A percentile compares a stretch with the other conserved stretches of the same genome.
These are phyloP conservation scores for Pyrus bretschneideri DNA, from an alignment of 306 rosid genomes.

Conservation along the genomic window DNA sequence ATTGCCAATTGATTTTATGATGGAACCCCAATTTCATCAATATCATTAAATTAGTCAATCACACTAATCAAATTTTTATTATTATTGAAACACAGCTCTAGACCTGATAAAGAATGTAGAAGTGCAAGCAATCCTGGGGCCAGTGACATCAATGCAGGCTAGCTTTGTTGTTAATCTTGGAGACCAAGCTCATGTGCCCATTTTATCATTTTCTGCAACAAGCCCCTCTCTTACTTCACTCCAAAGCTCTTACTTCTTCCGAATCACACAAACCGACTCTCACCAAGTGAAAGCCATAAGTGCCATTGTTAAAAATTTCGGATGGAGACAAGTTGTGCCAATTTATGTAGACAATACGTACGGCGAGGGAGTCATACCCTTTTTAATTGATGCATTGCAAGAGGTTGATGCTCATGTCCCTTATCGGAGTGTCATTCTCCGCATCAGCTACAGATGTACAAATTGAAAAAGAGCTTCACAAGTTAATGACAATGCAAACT, in stretches of 20 bases:
- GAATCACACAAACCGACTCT: conserved; percentile 28
- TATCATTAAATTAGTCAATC: background rate
- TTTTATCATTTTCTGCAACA: conserved; percentile 46
- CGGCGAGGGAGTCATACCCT: conserved; percentile 40
- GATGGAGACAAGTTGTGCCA: conserved; percentile 53
- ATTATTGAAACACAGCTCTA: background rate
- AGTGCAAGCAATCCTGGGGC: conserved; percentile 34
- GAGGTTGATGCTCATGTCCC: conserved; percentile 28
- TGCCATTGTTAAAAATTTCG: conserved; percentile 36
- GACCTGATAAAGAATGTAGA: conserved; percentile 12
- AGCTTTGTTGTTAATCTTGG: conserved; percentile 28
- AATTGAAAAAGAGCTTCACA: conserved; percentile 30
- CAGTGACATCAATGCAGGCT: conserved; percentile 33
- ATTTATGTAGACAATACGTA: conserved; percentile 43
- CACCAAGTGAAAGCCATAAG: conserved; percentile 33
- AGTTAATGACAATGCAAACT: conserved; percentile 35
- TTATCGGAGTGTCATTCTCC: conserved; percentile 25
- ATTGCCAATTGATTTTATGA: no score
- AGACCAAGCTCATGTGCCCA: conserved; percentile 40
- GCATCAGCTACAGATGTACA: conserved; percentile 28
- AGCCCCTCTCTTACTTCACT: conserved; percentile 43
- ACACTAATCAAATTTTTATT: background rate
- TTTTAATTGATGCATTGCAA: conserved; percentile 31
- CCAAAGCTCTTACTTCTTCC: conserved; percentile 43
- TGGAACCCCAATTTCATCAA: no score